Evolutionary conservation across 2,329 filamentous ascomycete genomes (phyloP), one percentile per base, ranked within the genome.

Genomic region (Aspergillus hortae): DNA sequence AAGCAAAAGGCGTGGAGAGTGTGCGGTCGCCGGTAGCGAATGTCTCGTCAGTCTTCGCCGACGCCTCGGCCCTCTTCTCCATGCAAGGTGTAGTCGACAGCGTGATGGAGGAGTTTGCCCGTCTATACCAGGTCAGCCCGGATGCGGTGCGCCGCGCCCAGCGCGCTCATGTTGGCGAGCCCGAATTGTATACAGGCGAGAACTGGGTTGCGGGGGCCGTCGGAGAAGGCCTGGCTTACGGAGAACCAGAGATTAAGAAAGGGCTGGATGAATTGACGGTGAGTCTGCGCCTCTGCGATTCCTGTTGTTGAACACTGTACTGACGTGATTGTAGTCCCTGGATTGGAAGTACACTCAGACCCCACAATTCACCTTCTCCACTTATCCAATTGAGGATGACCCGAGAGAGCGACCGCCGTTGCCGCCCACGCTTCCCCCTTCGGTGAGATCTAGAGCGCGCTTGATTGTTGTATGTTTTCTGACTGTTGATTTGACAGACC

Each of bases 11-110:
- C 0, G 92, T 96, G 1, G 90, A 94, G 62, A 97, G 92, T 67
- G 91, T 97, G 41, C 86, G 89, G 56, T 95, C 90, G 44, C 84
- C 85, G 0, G 87, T 97, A 10, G 80, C 83, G 6, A 99, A 97
- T 71, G 84, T 95, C 1, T 81, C 83, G 3, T 68, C 90, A 1
- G 74, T 67, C 12, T 72, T 79, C 35, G 62, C 68, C 14, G 63
- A 71, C 33, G 80, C 80, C 41, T 71, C 75, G 45, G 50, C 61
- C 17, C 64, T 65, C 1, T 76, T 83, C 33, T 78, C 79, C 51
- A 72, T 75, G 41, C 71, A 80, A 43, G 68, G 70, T 36, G 67
- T 72, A 32, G 74, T 80, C 48, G 69, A 71, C 1, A 82, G 80
- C 10, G 84, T 90, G 2, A 74, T 84, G 23, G 70, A 72, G 6